Base-by-base conservation (phyloP, 176 grass and related monocot genomes). In the Paspalum vaginatum region DNA sequence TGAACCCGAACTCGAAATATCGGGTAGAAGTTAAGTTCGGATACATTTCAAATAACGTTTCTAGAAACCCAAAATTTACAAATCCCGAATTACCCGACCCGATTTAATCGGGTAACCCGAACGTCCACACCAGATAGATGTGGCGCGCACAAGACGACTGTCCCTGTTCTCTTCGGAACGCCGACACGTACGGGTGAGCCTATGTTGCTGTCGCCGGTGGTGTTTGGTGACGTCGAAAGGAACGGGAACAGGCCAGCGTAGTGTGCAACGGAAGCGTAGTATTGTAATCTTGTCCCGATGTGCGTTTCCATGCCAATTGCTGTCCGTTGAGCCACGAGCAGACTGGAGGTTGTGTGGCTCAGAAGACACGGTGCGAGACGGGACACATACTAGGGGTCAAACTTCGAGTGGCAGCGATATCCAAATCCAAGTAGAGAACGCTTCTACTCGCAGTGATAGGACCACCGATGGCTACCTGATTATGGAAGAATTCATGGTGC, bases 261-360 rank as follows among this genome's bases (percentile, higher is more conserved):
- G 63, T 25, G 74, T 78, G 75, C 65, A 21, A 5, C 74, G 0
- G 54, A 78, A 78, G 83, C n/a, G n/a, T n/a, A n/a, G n/a, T n/a
- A n/a, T n/a, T n/a, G 38, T 66, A 13, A 32, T 8, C 40, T 32
- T 32, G 1, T 4, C 2, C 1, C 38, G 61, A 4, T 3, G 41
- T 69, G 73, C 72, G 38, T 14, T 9, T 27, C 41, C 11, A 18
- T 7, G 48, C 49, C 2, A 37, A 38, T 25, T 68, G 81, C 17
- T 84, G 41, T 49, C 62, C 13, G 82, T 0, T 5, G 39, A 4
- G 72, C 50, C 81, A 59, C 48, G 73, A 40, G 32, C 3, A 3
- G 32, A 32, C 8, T n/a, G 52, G 53, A 55, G 18, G 18, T 55
- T 55, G 53, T 55, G 53, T 55, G 53, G 7, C 8, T 53, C 51